Percentiles rank a stretch among this genome's conserved stretches.
These are phyloP conservation scores for Irpex sp. DNA, from an alignment of 1,284 basidiomycete genomes.

Conservation along the genomic window DNA sequence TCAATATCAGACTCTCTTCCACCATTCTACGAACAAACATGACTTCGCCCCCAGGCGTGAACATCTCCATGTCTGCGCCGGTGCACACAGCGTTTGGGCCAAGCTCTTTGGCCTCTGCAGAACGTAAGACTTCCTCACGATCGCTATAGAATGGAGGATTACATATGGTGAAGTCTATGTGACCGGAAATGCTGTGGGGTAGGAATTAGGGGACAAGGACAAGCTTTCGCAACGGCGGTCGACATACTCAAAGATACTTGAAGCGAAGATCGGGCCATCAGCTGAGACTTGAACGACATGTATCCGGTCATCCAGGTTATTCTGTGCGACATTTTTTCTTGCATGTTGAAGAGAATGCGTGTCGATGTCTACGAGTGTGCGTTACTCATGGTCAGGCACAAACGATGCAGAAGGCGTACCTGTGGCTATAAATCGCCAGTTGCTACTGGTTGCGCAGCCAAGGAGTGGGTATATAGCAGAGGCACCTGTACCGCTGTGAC, in stretches of 20 bases:
- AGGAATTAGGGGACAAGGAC: background rate
- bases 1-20: conserved; percentile 56
- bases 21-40: conserved; percentile 80
- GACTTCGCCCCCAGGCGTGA: conserved; percentile 83
- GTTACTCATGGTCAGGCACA: background rate
- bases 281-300: conserved; percentile 37
- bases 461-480: conserved; percentile 89
- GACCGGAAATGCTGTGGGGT: background rate
- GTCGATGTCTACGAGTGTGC: conserved; percentile 59
- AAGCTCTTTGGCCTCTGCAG: conserved; percentile 58
- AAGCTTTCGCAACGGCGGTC: background rate
- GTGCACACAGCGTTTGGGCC: conserved; percentile 78
- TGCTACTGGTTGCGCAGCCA: conserved; percentile 50
- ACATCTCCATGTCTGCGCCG: conserved; percentile 81
- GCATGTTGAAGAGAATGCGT: conserved; percentile 53
- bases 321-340: conserved; percentile 47
- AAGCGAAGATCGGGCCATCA: conserved; percentile 43
- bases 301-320: conserved; percentile 51
- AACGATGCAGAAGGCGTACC: conserved; percentile 40
- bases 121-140: conserved; percentile 59
- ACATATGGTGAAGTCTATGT: conserved; percentile 81
- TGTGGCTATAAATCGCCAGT: conserved; percentile 66
- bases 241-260: conserved; percentile 1
- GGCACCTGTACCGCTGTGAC: conserved; percentile 83
- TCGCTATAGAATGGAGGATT: conserved; percentile 93